Evolutionary conservation across 768 basidiomycete genomes (phyloP).

Genomic region (Mycena olivaceomarginata): DNA sequence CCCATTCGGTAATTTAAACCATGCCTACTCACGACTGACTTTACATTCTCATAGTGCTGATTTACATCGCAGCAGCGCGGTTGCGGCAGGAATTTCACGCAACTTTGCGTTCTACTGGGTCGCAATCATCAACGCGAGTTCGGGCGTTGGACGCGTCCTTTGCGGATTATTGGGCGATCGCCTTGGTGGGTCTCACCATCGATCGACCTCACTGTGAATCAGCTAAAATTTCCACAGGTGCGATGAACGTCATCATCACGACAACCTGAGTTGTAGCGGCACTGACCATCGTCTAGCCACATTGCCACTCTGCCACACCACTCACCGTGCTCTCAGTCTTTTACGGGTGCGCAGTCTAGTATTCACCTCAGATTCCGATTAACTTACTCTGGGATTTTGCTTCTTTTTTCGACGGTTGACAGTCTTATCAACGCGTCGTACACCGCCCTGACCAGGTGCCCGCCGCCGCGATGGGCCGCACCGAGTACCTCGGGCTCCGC

Average conservation of each 20-base stretch:
- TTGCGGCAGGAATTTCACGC: not conserved
- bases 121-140: conserved; percentile 2
- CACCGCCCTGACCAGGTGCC: not conserved
- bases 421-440: not conserved
- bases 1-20: not conserved
- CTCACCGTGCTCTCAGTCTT: too few relatives aligned
- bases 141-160: not conserved
- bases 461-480: not conserved
- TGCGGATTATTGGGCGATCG: conserved; percentile 17
- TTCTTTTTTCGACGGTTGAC: not conserved
- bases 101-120: conserved; percentile 11
- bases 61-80: conserved; percentile 8
- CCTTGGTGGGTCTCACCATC: not conserved
- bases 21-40: not conserved
- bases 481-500: not conserved
- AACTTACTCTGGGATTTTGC: not conserved
- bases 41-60: not conserved
- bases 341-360: not conserved
- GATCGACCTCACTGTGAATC: not conserved
- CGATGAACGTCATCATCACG: conserved; percentile 4
- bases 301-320: too few relatives aligned
- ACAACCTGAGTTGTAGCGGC: not conserved
- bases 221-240: not conserved
- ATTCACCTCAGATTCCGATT: not conserved
- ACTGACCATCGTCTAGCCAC: not conserved